A percentile compares a stretch with the other conserved stretches of the same genome.
Conservation (phyloP, 495 filamentous ascomycete genomes). For the Usnea hakonensis region DNA sequence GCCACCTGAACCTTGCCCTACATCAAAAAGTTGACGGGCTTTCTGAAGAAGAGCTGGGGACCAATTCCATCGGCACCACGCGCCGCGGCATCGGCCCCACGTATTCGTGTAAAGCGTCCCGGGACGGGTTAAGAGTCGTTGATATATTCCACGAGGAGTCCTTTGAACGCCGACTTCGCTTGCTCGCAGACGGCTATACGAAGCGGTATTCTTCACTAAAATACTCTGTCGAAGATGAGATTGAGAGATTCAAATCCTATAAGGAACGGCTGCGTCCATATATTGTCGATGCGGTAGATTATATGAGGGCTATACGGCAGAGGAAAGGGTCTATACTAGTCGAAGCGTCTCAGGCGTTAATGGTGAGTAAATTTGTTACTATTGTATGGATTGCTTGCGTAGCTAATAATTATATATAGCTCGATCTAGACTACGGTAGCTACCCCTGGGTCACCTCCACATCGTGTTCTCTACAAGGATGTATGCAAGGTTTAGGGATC, state of each 20-base stretch:
- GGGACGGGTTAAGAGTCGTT: conserved; percentile 64
- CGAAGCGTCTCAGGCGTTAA: conserved; percentile 84
- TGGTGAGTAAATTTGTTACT: conserved; percentile 27
- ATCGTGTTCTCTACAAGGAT: conserved; percentile 45
- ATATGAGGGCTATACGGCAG: conserved; percentile 48
- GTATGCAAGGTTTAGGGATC: conserved; percentile 62
- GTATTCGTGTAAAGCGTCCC: conserved; percentile 72
- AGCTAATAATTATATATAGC: conserved; percentile 23
- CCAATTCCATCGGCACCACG: conserved; percentile 50
- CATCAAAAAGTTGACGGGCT: conserved; percentile 74
- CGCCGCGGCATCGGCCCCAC: conserved; percentile 67
- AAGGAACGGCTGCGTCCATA: conserved; percentile 57
- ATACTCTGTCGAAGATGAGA: conserved; percentile 78
- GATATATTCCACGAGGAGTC: conserved; percentile 66
- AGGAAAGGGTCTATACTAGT: conserved; percentile 61
- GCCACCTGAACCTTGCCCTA: conserved; percentile 49
- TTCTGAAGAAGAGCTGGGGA: too few relatives aligned
- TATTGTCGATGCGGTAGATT: conserved; percentile 59
- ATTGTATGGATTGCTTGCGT: neutral
- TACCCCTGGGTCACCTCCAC: conserved; percentile 83
- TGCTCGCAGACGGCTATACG: conserved; percentile 57
- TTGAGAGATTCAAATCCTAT: conserved; percentile 61
- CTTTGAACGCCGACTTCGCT: conserved; percentile 67
- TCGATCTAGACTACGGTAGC: conserved; percentile 69
- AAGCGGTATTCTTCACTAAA: conserved; percentile 63